Base-by-base conservation (phyloP, 2,329 filamentous ascomycete species). In the Aspergillus hiratsukae region DNA sequence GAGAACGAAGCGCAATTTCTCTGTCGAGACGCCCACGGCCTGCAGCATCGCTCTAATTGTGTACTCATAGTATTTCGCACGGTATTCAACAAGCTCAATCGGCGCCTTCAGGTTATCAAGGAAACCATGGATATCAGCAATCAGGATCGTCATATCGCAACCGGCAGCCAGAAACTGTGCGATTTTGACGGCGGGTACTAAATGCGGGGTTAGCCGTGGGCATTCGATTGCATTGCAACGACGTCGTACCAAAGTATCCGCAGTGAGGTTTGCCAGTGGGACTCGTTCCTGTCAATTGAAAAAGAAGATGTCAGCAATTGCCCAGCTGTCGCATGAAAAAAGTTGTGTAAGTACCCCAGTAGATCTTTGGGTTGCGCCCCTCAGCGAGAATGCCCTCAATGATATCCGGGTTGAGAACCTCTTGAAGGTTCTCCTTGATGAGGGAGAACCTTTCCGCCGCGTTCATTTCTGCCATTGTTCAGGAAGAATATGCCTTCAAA, bases 231-330 rank as follows among this genome's bases (percentile, higher is more conserved):
- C 46, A 28, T 52, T 45, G 21, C 19, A 17, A 23, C 8, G 46
- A 9, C 28, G 17, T 41, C 40, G 35, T 52, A 58, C 52, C 49
- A 31, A 96, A 90, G 81, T 96, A 96, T 64, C 90, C 92, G 71
- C 86, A 89, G 74, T 97, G 92, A 54, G 91, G 91, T 58, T 87
- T 83, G n/a, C 91, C 91, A 0, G 91, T 95, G 17, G 90, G 91
- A 19, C 90, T 89, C 41, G 88, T 93, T 45, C 61, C 66, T 63
- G 49, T 50, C 7, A 14, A n/a, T 31, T n/a, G 41, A 49, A 50
- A 23, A 37, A 25, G 56, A 48, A 49, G 49, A 48, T 1, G 31
- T 58, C 19, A 59, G 54, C 56, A 49, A 17, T 23, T 41, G 55
- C 27, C 14, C 19, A 6, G 1, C 19, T 35, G 6, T 70, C 83